Conservation (phyloP, 495 filamentous ascomycete species). For the Penicillium paradoxum region DNA sequence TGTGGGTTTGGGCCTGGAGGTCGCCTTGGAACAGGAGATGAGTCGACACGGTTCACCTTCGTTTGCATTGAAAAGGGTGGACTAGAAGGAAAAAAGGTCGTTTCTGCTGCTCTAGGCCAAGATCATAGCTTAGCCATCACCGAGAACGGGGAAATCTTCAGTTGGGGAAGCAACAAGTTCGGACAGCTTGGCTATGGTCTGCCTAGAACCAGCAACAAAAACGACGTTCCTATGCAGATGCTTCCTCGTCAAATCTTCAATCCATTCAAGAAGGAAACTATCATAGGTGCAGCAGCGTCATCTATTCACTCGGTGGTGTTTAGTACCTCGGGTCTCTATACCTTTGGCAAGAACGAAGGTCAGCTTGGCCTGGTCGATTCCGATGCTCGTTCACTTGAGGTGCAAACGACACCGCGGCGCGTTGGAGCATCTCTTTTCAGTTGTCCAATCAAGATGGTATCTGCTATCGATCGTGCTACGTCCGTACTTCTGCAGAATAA, state of each 20-base stretch:
- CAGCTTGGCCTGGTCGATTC: constrained; percentile 93
- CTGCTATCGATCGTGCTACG: constrained; percentile 88
- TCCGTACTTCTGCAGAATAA: constrained; percentile 78
- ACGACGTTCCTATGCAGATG: constrained; percentile 75
- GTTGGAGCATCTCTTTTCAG: constrained; percentile 85
- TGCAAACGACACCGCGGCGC: constrained; percentile 74
- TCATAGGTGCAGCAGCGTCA: constrained; percentile 84
- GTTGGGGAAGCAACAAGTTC: constrained; percentile 86
- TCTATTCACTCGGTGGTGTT: constrained; percentile 87
- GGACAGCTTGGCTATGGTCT: constrained; percentile 83
- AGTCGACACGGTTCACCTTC: constrained; percentile 80
- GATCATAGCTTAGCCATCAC: constrained; percentile 87
- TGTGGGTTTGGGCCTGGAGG: constrained; percentile 91
- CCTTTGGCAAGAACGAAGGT: constrained; percentile 93
- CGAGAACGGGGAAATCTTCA: constrained; percentile 75
- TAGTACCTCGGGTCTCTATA: constrained; percentile 75
- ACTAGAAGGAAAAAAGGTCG: constrained; percentile 63
- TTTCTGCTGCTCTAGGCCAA: constrained; percentile 74
- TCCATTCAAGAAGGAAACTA: constrained; percentile 75
- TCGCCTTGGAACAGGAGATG: constrained; percentile 83
- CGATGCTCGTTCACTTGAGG: constrained; percentile 81
- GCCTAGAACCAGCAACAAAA: constrained; percentile 42
- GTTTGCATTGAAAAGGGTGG: constrained; percentile 70
- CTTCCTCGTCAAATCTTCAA: constrained; percentile 87
- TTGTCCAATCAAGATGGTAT: constrained; percentile 68